phyloP scores from a whole-genome alignment of 495 filamentous ascomycete genomes.

The Polyplosphaeria fusca region DNA sequence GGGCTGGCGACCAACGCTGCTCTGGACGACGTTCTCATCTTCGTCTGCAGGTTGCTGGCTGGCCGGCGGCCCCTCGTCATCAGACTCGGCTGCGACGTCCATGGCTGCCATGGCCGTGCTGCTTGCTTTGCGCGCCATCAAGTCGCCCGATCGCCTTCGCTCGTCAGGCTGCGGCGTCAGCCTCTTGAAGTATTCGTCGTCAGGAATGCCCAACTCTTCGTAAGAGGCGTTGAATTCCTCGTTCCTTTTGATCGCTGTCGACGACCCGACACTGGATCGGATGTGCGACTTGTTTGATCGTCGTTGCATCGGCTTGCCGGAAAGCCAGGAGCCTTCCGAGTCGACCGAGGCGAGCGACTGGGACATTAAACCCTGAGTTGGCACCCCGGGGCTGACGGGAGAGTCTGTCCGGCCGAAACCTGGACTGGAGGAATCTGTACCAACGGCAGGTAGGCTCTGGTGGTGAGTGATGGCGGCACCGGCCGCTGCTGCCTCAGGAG shows the following conservation, averaged over 20 bases:
- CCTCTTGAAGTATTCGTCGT: slow-evolving; percentile 63
- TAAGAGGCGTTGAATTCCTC: slow-evolving; percentile 49
- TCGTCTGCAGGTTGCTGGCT: slow-evolving; percentile 1
- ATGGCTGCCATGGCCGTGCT: slow-evolving; percentile 43
- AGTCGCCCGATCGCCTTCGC: slow-evolving; percentile 23
- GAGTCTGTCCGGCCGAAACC: slow-evolving; percentile 34
- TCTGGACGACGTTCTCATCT: slow-evolving; percentile 45
- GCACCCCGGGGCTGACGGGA: slow-evolving; percentile 37
- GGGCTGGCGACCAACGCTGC: slow-evolving; percentile 54
- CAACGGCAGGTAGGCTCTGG: slow-evolving; percentile 16
- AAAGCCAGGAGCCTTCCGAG: slow-evolving; percentile 90
- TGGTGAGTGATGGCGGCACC: slow-evolving; percentile 21
- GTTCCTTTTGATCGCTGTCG: slow-evolving; percentile 6
- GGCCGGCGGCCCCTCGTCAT: slow-evolving; percentile 37
- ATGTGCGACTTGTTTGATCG: slow-evolving; percentile 47
- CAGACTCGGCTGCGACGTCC: slow-evolving; percentile 35
- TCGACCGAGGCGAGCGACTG: slow-evolving; percentile 83
- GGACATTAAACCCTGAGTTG: slow-evolving; percentile 49
- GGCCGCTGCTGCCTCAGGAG: slow-evolving; percentile 51
- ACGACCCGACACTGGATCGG: slow-evolving; percentile 26
- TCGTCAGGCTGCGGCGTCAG: slow-evolving; percentile 49
- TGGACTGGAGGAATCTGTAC: slow-evolving; percentile 10
- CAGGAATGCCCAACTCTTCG: slow-evolving; percentile 61
- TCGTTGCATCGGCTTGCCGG: slow-evolving; percentile 60
- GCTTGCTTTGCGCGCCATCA: slow-evolving; percentile 35